Evolutionary conservation across 805 yeast species (phyloP), one percentile per base, ranked within the genome.

Genomic region (Saccharomyces eubayanus): DNA sequence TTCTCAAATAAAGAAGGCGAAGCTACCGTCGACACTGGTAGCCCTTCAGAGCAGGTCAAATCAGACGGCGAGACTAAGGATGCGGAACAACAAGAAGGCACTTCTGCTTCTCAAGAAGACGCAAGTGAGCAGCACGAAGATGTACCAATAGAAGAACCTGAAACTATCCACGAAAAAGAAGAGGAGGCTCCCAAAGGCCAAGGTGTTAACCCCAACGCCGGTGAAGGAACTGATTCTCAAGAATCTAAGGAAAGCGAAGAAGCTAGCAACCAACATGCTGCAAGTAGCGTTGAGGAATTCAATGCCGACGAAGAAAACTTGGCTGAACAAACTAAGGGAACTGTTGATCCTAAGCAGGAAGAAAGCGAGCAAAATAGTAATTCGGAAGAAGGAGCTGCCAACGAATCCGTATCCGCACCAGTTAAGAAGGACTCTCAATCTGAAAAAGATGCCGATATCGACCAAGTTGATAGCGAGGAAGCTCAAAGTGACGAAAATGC

Each of bases 391-490:
- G 28, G 16, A 16, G 6, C 28, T 24, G n/a, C 16, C 11, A 51
- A 36, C 11, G 46, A 48, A 24, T 30, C 30, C 16, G 47, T 16
- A 30, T 28, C 28, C 27, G 48, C 36, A 30, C 24, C 49, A 47
- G 24, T 29, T 9, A 41, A 29, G n/a, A 40, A 47, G n/a, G 9
- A 16, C 2, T 20, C 16, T 31, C 28, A 43, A 11, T 28, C 20
- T 30, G 81, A 76, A 59, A 76, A 78, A 61, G 74, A 48, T 28
- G 30, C 72, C 47, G 81, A 58, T 27, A 51, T 53, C 45, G 43
- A 53, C 6, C 58, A 53, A 5, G 48, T 52, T 24, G 50, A 54
- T 64, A 63, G 68, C 50, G 83, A 81, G 59, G 85, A 82, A 64
- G 84, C 86, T 36, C 53, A 27, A 30, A 40, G 31, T 21, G 14